Conservation (phyloP, 345 rosid genomes). For the Dimocarpus longan region DNA sequence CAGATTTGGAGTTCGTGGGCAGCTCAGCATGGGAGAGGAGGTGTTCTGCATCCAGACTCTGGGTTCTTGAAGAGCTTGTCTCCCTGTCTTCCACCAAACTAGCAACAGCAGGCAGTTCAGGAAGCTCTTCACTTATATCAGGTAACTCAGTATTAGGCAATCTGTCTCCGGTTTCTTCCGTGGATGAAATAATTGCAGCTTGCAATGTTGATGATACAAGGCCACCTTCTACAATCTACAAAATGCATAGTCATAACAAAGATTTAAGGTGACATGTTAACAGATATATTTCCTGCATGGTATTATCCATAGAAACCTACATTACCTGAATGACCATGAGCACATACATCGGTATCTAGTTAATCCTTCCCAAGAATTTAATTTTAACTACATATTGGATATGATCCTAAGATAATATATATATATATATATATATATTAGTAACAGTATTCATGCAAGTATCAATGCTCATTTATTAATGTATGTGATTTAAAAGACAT, state of each 20-base stretch:
- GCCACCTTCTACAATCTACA: conserved; percentile 31
- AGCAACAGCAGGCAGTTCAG: conserved; percentile 33
- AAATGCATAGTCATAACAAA: conserved; percentile 8
- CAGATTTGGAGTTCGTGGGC: conserved; percentile 41
- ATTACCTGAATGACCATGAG: neutral
- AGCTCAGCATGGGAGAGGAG: conserved; percentile 42
- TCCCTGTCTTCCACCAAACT: conserved; percentile 44
- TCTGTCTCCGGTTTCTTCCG: conserved; percentile 28
- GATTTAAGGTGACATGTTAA: neutral
- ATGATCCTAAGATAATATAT: neutral
- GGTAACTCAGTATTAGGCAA: conserved; percentile 39
- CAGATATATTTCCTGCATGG: neutral
- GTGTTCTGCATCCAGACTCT: conserved; percentile 64
- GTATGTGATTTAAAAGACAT: neutral
- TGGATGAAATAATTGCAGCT: conserved; percentile 27
- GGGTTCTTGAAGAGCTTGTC: conserved; percentile 69
- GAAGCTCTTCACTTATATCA: conserved; percentile 54
- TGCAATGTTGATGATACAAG: conserved; percentile 20
- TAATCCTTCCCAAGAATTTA: neutral
- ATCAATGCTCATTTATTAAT: neutral
- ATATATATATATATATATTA: too few species aligned
- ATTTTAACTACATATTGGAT: neutral
- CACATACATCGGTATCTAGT: neutral
- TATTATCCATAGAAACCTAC: neutral
- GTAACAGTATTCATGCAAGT: neutral